A percentile compares a stretch with the other conserved stretches of the same genome.
phyloP scores from a whole-genome alignment of 495 filamentous ascomycete genomes.

The Penicillium cosmopolitanum region DNA sequence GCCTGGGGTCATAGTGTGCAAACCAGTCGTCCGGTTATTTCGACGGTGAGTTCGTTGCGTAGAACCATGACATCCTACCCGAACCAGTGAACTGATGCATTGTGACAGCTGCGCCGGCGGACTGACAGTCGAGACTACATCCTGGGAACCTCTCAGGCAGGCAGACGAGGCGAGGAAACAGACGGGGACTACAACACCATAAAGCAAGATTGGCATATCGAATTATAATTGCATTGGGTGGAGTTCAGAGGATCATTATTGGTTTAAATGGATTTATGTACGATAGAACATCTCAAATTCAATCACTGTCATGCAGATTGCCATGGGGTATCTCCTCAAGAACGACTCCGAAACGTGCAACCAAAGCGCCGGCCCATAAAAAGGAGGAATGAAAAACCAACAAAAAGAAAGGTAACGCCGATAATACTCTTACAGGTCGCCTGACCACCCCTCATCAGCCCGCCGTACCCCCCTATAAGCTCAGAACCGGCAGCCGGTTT shows the following conservation, averaged over 20 bases:
- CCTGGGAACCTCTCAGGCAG: conserved; percentile 62
- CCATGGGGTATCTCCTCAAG: conserved; percentile 45
- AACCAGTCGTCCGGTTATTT: conserved; percentile 77
- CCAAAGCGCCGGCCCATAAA: conserved; percentile 22
- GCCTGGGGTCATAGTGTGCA: conserved; percentile 66
- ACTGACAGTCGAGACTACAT: conserved; percentile 81
- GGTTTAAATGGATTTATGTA: conserved; percentile 11
- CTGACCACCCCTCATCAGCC: conserved; percentile 25
- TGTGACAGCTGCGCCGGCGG: conserved; percentile 69
- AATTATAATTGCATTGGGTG: conserved; percentile 29
- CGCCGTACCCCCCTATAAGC: conserved; percentile 33
- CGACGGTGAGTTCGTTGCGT: conserved; percentile 61
- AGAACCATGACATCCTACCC: neutral
- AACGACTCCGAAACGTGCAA: conserved; percentile 29
- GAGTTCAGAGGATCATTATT: conserved; percentile 22
- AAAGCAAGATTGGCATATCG: neutral
- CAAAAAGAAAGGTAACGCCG: conserved; percentile 23
- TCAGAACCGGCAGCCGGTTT: conserved; percentile 31
- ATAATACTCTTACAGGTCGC: conserved; percentile 16
- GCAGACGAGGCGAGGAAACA: conserved; percentile 34
- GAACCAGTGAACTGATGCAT: conserved; percentile 15
- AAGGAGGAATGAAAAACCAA: conserved; percentile 17
- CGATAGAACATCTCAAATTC: conserved; percentile 8
- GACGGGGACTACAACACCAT: conserved; percentile 6
- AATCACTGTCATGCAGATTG: conserved; percentile 25